Base-by-base conservation (phyloP, 164 flowering plant species). In the Aristolochia californica region DNA sequence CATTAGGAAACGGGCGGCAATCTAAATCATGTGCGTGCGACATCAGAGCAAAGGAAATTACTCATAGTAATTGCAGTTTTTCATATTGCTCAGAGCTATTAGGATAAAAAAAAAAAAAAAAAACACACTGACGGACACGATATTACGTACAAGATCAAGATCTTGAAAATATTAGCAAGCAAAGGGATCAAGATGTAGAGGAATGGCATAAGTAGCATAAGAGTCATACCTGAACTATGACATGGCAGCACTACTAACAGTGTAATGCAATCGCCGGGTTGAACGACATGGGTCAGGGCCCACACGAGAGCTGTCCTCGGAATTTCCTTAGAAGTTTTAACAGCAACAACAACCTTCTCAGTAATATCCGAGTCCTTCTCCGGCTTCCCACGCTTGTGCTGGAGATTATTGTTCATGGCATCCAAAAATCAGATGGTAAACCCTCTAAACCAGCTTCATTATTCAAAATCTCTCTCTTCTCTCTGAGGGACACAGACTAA, bases 221-320 rank as follows among this genome's bases (percentile, higher is more conserved):
- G 5, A 27, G 1, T 15, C 18, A 17, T 71, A 90, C 99, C 96
- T 43, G 99, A 77, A 67, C 66, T 72, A 23, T 79, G 86, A 0
- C 81, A 74, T 60, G 97, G 88, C 23, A 90, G 80, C n/a, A 94
- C 93, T 22, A 94, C 96, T 43, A 94, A 79, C 63, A 94, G 69
- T 0, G 90, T 87, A 38, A 90, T 85, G 74, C 88, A 90, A 56
- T 84, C 96, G 25, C 96, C 91, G 45, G 95, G 96, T 59, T 90
- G 96, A 77, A 87, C 97, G 73, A 93, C 95, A 76, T 93, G 97
- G 67, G 90, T 89, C 74, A 93, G 69, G 53, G 97, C 95, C 99
- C 99, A 90, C 2, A 93, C 80, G 18, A 93, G 75, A 45, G 97
- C 96, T 34, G 87, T 78, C 68, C 76, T 90, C 0, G 97, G 91